Evolutionary conservation across 2,329 filamentous ascomycete species (phyloP), one percentile per base, ranked within the genome.

Genomic region (Clarireedia sp.): DNA sequence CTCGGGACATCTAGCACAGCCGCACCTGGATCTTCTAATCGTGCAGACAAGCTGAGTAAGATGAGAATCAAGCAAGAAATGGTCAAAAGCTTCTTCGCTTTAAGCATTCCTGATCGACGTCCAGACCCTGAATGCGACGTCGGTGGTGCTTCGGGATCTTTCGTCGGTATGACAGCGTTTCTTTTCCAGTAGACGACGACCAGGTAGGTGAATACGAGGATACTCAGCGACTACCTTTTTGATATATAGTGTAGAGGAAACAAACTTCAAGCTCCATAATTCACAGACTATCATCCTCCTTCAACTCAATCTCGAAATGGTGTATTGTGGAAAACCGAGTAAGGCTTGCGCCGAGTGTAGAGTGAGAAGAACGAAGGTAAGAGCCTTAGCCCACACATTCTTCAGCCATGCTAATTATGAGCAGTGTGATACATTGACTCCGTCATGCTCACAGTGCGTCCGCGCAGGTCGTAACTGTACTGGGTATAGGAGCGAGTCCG

Each of bases 401-500:
- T 24, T 40, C 5, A 5, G 33, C 23, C 3, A 17, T 33, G 2
- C 3, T 26, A 51, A 55, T 61, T 37, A 61, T n/a, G 17, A 23
- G n/a, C 59, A 81, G 78, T 81, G 78, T 64, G 78, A 81, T 61
- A 75, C 77, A 59, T 72, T 68, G 57, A 72, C 73, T 50, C 77
- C 77, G 7, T 71, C 73, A 54, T 81, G 78, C 57, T 77, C 77
- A 51, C 78, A 81, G 66, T 81, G 78, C 62, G 70, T 75, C 53
- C 78, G 79, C 65, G 74, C 76, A 48, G 71, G 75, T 51, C 73
- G 77, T 50, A 59, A 68, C 65, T 81, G 78, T 54, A 77, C 77
- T 37, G 78, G 78, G 56, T 81, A 81, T 62, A 70, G 78, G 56
- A 79, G 81, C 61, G 70, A 78, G 43, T 72, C 78, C 49, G 78